Conservation (phyloP, 2,329 filamentous ascomycete genomes). For the Sarocladiaceae sp. region DNA sequence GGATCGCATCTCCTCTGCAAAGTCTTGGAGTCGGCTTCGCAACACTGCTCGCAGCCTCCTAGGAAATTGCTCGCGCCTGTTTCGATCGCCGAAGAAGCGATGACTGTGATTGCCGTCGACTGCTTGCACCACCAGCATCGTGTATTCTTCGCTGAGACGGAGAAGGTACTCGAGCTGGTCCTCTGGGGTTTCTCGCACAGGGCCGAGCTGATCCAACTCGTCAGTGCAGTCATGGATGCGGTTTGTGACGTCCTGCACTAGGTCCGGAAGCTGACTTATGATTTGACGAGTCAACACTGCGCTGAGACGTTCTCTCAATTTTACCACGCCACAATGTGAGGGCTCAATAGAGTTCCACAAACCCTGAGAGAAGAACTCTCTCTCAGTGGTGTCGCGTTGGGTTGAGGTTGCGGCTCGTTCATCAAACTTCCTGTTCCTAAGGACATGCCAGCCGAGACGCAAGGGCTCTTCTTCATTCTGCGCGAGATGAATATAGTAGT, state of each 20-base stretch:
- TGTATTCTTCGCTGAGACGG: slow-evolving; percentile 36
- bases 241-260: slow-evolving; percentile 36
- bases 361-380: slow-evolving; percentile 35
- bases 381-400: slow-evolving; percentile 33
- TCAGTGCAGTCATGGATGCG: slow-evolving; percentile 27
- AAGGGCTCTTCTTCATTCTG: slow-evolving; percentile 40
- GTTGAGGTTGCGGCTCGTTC: slow-evolving; percentile 20
- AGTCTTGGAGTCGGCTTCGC: slow-evolving; percentile 23
- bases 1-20: not conserved
- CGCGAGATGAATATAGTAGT: slow-evolving; percentile 32
- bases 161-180: slow-evolving; percentile 45
- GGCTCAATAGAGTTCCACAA: slow-evolving; percentile 30
- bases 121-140: slow-evolving; percentile 36
- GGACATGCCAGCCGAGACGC: slow-evolving; percentile 46
- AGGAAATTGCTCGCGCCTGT: slow-evolving; percentile 23
- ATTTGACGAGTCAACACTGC: slow-evolving; percentile 43
- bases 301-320: slow-evolving; percentile 43
- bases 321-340: slow-evolving; percentile 37
- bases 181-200: slow-evolving; percentile 32
- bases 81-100: slow-evolving; percentile 40
- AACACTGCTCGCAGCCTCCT: slow-evolving; percentile 48
- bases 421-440: slow-evolving; percentile 39
- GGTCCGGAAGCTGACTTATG: slow-evolving; percentile 34
- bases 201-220: slow-evolving; percentile 41
- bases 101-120: slow-evolving; percentile 46